A percentile compares a stretch with the other conserved stretches of the same genome.
Evolutionary conservation across 306 rosid species (phyloP).

Genomic region (Ormosia emarginata): DNA sequence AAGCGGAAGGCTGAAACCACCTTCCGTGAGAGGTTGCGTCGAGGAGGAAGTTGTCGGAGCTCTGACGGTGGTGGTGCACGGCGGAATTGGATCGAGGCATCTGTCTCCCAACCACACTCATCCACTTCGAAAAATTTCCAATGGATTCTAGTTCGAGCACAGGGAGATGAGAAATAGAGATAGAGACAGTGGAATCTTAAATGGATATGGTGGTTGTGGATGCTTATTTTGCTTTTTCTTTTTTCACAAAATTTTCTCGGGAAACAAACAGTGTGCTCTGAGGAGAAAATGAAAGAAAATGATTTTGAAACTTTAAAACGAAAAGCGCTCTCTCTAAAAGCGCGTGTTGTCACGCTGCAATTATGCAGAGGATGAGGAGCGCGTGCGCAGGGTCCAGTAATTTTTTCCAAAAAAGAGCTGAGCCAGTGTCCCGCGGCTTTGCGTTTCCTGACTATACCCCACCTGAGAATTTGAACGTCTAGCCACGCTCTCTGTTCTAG

Average conservation of each 20-base stretch:
- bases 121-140: conserved; percentile 20
- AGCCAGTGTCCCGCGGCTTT: neutral
- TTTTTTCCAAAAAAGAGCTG: neutral
- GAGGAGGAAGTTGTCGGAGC: conserved; percentile 53
- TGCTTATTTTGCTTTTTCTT: neutral
- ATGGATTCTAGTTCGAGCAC: neutral
- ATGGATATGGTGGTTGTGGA: neutral
- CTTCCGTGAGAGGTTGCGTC: conserved; percentile 46
- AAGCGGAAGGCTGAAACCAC: conserved; percentile 55
- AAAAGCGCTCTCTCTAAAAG: conserved; percentile 24
- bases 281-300: conserved; percentile 11
- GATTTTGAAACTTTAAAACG: conserved; percentile 45
- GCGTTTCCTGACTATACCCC: neutral
- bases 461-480: neutral
- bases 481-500: neutral
- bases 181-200: neutral
- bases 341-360: conserved; percentile 36
- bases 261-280: neutral
- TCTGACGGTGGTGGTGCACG: conserved; percentile 64
- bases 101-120: conserved; percentile 51
- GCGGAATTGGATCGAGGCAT: conserved; percentile 59
- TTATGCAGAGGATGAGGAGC: neutral
- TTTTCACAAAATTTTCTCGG: neutral
- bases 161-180: neutral
- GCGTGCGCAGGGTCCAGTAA: conserved; percentile 22